Percentiles rank a stretch among this genome's conserved stretches.
These are phyloP conservation scores for Fraxinus paxiana DNA, from an alignment of 305 asterid genomes.

Conservation along the genomic window DNA sequence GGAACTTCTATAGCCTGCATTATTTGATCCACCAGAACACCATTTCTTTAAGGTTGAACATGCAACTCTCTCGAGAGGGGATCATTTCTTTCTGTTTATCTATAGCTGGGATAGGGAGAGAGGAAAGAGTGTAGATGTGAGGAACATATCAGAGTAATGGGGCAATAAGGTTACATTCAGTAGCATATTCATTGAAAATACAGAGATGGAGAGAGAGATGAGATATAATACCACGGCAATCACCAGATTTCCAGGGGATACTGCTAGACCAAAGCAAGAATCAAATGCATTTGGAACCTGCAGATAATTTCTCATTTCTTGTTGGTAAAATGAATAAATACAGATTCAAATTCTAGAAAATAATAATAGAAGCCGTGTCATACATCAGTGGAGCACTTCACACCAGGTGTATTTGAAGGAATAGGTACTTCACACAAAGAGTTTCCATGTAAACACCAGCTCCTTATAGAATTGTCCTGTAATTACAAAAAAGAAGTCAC, in stretches of 20 bases:
- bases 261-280: slow-evolving; percentile 84
- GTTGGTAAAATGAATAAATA: slow-evolving; percentile 10
- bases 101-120: background rate
- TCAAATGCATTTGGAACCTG: slow-evolving; percentile 66
- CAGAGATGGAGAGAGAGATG: slow-evolving; percentile 15
- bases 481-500: slow-evolving; percentile 10
- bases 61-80: background rate
- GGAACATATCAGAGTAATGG: background rate
- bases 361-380: slow-evolving; percentile 26
- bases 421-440: slow-evolving; percentile 52
- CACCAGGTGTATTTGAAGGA: slow-evolving; percentile 57
- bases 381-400: slow-evolving; percentile 61
- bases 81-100: background rate
- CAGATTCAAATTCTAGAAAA: slow-evolving; percentile 7
- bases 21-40: background rate
- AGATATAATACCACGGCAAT: slow-evolving; percentile 65
- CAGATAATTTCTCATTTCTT: slow-evolving; percentile 18
- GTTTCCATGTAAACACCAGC: slow-evolving; percentile 62
- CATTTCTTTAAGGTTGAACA: background rate
- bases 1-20: background rate
- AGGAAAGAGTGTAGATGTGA: background rate
- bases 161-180: background rate
- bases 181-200: background rate
- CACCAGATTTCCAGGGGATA: slow-evolving; percentile 82
- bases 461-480: slow-evolving; percentile 65